Evolutionary conservation across 768 basidiomycete species (phyloP).

Genomic region (Collybia mongolica): DNA sequence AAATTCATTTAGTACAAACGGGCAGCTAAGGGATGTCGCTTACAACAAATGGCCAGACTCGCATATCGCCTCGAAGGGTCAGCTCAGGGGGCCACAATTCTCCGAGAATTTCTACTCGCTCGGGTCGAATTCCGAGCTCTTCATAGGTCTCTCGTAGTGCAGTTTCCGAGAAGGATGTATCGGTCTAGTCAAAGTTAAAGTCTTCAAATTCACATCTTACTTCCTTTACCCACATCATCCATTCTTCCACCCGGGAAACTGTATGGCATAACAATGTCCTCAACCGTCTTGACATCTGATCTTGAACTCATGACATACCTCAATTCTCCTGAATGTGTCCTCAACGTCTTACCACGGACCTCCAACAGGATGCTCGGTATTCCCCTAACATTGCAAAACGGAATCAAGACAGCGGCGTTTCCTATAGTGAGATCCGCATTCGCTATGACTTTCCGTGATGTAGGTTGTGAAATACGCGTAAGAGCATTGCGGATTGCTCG

Average conservation of each 20-base stretch:
- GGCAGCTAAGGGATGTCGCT: slow-evolving; percentile 23
- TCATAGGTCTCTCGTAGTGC: slow-evolving; percentile 76
- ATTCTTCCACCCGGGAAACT: slow-evolving; percentile 79
- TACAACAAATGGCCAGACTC: slow-evolving; percentile 79
- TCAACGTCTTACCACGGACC: slow-evolving; percentile 60
- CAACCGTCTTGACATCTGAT: not conserved
- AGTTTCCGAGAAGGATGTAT: slow-evolving; percentile 54
- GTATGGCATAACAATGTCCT: not conserved
- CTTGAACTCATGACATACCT: slow-evolving; percentile 44
- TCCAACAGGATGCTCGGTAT: slow-evolving; percentile 71
- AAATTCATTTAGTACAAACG: slow-evolving; percentile 5
- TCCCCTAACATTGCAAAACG: slow-evolving; percentile 71
- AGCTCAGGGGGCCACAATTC: slow-evolving; percentile 59
- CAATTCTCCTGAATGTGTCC: slow-evolving; percentile 80
- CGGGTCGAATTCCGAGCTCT: slow-evolving; percentile 64
- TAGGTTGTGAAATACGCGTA: slow-evolving; percentile 4
- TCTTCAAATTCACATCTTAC: not conserved
- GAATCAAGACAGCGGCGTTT: slow-evolving; percentile 73
- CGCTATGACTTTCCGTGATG: slow-evolving; percentile 5
- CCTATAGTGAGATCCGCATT: slow-evolving; percentile 3
- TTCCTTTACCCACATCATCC: slow-evolving; percentile 47
- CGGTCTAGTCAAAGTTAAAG: slow-evolving; percentile 26
- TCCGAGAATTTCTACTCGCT: slow-evolving; percentile 65
- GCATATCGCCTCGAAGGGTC: slow-evolving; percentile 54
- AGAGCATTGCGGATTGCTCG: slow-evolving; percentile 24